Conservation (phyloP, 139 green algal species). For the Zygnema cylindricum region DNA sequence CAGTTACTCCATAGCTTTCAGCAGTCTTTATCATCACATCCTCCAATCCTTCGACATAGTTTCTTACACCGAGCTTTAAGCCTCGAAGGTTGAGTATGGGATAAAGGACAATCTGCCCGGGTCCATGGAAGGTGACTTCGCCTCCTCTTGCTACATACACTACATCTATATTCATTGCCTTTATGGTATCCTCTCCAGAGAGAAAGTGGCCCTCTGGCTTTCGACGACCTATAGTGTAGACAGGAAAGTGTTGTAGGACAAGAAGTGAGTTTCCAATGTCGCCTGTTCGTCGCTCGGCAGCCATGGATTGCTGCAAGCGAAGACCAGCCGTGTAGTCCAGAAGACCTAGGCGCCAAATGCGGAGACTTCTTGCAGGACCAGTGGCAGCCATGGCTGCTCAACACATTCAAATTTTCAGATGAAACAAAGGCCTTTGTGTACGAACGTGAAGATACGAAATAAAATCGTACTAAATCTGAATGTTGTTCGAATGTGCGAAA, state of each 20-base stretch:
- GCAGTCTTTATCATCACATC: constrained; percentile 76
- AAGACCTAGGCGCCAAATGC: constrained; percentile 29
- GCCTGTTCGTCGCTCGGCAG: background rate
- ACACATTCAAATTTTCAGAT: too few relatives aligned
- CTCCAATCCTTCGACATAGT: constrained; percentile 90
- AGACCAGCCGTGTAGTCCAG: constrained; percentile 20
- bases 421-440: too few relatives aligned
- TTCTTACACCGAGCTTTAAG: constrained; percentile 75
- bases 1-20: constrained; percentile 55
- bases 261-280: constrained; percentile 24
- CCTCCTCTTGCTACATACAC: constrained; percentile 23
- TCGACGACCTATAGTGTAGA: constrained; percentile 54
- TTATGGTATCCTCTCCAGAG: constrained; percentile 6
- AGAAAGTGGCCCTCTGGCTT: constrained; percentile 28
- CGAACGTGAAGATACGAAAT: too few relatives aligned
- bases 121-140: constrained; percentile 63
- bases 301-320: constrained; percentile 36
- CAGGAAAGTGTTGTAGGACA: constrained; percentile 44
- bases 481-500: too few relatives aligned
- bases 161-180: constrained; percentile 26
- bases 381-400: background rate
- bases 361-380: background rate
- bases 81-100: constrained; percentile 81
- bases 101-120: constrained; percentile 87
- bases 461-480: too few relatives aligned